phyloP scores from a whole-genome alignment of 2,329 filamentous ascomycete species.

The Microdochium paspali region DNA sequence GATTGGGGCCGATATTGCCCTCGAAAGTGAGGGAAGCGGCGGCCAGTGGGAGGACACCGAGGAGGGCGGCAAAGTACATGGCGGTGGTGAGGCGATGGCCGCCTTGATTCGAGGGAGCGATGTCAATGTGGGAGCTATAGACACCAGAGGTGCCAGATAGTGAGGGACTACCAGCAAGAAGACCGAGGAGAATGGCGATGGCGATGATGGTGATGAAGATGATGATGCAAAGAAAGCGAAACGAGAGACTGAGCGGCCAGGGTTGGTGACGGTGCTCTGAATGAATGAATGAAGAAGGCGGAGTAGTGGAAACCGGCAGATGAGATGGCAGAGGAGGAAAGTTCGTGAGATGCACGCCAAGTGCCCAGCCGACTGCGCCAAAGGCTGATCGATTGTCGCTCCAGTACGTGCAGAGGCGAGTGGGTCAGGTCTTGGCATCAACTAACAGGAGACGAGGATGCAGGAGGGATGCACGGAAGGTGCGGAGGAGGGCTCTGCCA shows the following conservation, averaged over 20 bases:
- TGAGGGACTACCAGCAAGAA: background rate
- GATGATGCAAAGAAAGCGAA: background rate
- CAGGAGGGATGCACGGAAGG: no score
- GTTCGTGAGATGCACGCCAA: no score
- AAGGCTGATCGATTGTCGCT: no score
- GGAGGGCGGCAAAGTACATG: background rate
- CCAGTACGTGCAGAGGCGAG: no score
- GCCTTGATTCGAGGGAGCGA: background rate
- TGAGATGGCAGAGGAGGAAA: no score
- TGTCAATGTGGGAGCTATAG: background rate
- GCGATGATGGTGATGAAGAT: no score
- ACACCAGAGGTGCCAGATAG: background rate
- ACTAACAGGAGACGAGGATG: no score
- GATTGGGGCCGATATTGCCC: background rate
- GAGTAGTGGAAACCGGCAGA: background rate
- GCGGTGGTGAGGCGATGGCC: background rate
- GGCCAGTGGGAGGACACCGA: background rate
- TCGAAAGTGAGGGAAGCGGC: conserved; percentile 1
- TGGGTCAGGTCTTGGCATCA: no score
- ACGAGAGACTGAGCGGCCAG: background rate
- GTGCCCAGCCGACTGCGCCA: no score
- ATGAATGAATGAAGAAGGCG: background rate
- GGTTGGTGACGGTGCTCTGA: background rate
- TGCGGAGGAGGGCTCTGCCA: no score
- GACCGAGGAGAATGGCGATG: background rate